Conservation (phyloP, 768 basidiomycete species). For the Paxillus rubicundulus region DNA sequence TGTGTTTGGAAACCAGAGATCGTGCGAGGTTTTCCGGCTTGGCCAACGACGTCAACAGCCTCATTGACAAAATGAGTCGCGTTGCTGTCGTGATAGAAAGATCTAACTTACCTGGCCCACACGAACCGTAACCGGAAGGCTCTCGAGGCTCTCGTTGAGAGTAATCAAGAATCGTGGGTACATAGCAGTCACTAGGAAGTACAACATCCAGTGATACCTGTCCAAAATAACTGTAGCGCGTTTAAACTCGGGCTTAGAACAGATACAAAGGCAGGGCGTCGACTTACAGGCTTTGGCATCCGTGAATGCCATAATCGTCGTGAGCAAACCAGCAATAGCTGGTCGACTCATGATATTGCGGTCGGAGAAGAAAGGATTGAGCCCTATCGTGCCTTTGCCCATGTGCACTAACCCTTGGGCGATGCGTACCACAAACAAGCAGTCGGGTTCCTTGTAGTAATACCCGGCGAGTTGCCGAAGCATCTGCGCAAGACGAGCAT, state of each 20-base stretch:
- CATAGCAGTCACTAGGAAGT: slow-evolving; percentile 94
- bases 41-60: slow-evolving; percentile 96
- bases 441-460: slow-evolving; percentile 96
- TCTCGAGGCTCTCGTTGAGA: slow-evolving; percentile 87
- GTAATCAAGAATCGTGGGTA: slow-evolving; percentile 98
- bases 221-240: slow-evolving; percentile 77
- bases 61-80: slow-evolving; percentile 27
- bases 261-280: not conserved
- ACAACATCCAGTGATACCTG: slow-evolving; percentile 98
- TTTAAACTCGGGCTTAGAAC: slow-evolving; percentile 1
- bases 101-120: slow-evolving; percentile 75
- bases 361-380: slow-evolving; percentile 97
- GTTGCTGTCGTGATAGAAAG: not conserved
- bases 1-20: slow-evolving; percentile 99
- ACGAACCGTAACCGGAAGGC: slow-evolving; percentile 85
- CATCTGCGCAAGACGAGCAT: slow-evolving; percentile 97
- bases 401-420: slow-evolving; percentile 97
- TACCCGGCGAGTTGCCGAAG: slow-evolving; percentile 95
- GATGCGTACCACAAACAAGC: slow-evolving; percentile 92
- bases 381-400: slow-evolving; percentile 97
- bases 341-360: slow-evolving; percentile 85
- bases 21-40: slow-evolving; percentile 95
- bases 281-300: slow-evolving; percentile 90
- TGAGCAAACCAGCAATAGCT: slow-evolving; percentile 85
- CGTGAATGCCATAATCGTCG: slow-evolving; percentile 88